phyloP scores from a whole-genome alignment of 2,329 filamentous ascomycete species.

The Orbilia quercus region DNA sequence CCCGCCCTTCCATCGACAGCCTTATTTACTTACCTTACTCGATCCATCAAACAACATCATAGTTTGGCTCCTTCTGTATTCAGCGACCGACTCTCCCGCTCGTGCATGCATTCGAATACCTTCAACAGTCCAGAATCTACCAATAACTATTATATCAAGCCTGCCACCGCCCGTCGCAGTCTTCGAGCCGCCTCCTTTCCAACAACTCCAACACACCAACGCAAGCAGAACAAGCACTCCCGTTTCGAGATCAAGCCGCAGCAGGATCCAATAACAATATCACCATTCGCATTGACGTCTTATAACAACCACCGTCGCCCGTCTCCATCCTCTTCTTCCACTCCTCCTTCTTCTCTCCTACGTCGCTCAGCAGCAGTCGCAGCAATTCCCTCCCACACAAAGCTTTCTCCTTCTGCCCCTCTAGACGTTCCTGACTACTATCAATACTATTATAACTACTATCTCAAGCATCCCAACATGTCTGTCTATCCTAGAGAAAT shows the following conservation, averaged over 20 bases:
- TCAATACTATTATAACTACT: constrained; percentile 29
- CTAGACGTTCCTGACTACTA: constrained; percentile 33
- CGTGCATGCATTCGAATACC: constrained; percentile 41
- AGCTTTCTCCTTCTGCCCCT: background rate
- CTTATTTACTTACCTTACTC: background rate
- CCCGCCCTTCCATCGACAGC: constrained; percentile 31
- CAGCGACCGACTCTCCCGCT: constrained; percentile 1
- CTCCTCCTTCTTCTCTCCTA: constrained; percentile 7
- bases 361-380: constrained; percentile 11
- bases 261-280: constrained; percentile 13
- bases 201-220: constrained; percentile 14
- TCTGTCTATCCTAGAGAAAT: constrained; percentile 53
- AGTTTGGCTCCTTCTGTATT: constrained; percentile 8
- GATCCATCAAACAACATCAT: too few species aligned
- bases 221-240: too few species aligned
- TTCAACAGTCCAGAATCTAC: constrained; percentile 15
- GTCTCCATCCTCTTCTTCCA: constrained; percentile 16
- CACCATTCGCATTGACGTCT: too few species aligned
- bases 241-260: too few species aligned
- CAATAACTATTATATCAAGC: constrained; percentile 13
- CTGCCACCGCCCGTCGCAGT: constrained; percentile 22
- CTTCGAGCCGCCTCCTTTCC: constrained; percentile 29
- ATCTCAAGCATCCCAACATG: constrained; percentile 43
- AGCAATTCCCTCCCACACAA: constrained; percentile 44
- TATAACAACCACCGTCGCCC: constrained; percentile 27